Conservation (phyloP, 2,329 filamentous ascomycete species). For the Talaromyces sp. region DNA sequence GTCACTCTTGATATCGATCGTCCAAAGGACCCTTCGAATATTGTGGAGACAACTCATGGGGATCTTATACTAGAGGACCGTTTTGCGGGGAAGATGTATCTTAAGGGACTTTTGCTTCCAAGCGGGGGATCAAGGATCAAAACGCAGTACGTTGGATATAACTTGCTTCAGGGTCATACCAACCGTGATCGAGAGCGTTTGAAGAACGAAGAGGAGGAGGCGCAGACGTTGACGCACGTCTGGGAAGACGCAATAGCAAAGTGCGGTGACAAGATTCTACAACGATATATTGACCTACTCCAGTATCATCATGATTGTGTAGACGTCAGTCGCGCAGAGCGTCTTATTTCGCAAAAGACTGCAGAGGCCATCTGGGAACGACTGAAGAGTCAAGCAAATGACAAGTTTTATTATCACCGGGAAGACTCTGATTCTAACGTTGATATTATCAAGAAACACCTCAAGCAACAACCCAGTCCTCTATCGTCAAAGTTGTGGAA, state of each 20-base stretch:
- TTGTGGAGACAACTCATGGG: neutral
- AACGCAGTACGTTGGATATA: neutral
- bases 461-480: neutral
- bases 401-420: neutral
- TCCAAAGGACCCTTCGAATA: neutral
- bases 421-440: neutral
- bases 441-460: neutral
- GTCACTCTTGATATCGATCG: neutral
- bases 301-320: neutral
- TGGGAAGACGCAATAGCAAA: neutral
- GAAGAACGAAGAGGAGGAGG: neutral
- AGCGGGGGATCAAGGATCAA: neutral
- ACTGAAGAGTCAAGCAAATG: neutral
- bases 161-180: neutral
- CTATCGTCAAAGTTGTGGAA: neutral
- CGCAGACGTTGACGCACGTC: neutral
- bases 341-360: neutral
- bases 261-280: neutral
- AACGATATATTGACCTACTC: neutral
- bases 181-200: neutral
- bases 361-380: neutral
- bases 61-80: neutral
- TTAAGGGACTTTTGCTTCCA: neutral
- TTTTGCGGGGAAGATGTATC: neutral
- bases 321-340: neutral